Base-by-base conservation (phyloP, 176 grass and related monocot species). In the Eremochloa ophiuroides region DNA sequence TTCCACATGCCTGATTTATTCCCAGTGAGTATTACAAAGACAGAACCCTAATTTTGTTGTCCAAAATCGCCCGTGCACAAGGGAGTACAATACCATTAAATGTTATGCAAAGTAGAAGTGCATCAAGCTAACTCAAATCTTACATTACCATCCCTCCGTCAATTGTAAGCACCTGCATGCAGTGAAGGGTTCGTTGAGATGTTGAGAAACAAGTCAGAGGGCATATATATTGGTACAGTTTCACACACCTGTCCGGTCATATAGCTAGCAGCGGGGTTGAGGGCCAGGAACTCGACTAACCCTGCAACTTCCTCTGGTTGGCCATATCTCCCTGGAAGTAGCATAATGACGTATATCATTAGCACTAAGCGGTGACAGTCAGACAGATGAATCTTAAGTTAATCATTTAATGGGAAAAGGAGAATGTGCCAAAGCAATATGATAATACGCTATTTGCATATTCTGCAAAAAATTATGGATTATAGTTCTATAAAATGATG, bases 61-160 rank as follows among this genome's bases (percentile, higher is more conserved):
- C 41, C 75, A 89, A 85, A 85, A 85, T 47, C 68, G n/a, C 69
- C 22, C 2, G 18, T 48, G 41, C 73, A 35, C 31, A 17, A 8
- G 39, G 64, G 68, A 25, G 20, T 59, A 75, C 62, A 85, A 44
- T 72, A 81, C 30, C 42, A 47, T 38, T 18, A 22, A 44, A 53
- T 22, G 43, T 18, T 12, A 27, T 51, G 28, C 20, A 53, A 42
- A 58, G 55, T 79, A 35, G 23, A 63, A 59, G 26, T 22, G 71
- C 43, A 63, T 35, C 55, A 83, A 15, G 34, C 63, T 71, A 62
- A 18, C 64, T 73, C 16, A 4, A 46, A 62, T 11, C 43, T 79
- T 73, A 92, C 87, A 92, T 92, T 20, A 92, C 91, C 91, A 92
- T 93, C 66, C 91, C 91, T 18, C 91, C 91, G 58, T 93, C 91